Conservation (phyloP, 441 rosid species). For the Hura crepitans region DNA sequence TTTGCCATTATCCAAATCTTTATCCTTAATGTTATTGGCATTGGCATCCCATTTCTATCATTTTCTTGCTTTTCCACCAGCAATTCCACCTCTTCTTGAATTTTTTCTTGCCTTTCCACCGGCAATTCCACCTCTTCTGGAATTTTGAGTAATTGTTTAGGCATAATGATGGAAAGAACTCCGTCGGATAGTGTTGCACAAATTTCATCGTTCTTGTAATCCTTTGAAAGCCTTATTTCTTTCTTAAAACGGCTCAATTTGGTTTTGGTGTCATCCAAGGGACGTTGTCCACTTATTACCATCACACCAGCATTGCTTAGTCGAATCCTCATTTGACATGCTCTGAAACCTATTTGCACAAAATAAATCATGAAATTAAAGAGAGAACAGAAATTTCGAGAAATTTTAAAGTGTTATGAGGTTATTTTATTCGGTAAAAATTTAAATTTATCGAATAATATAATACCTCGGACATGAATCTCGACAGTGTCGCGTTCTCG, state of each 20-base stretch:
- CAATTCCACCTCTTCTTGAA: background rate
- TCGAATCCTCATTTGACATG: slow-evolving; percentile 23
- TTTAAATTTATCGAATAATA: background rate
- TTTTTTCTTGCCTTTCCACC: background rate
- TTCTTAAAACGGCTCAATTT: slow-evolving; percentile 22
- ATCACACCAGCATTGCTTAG: slow-evolving; percentile 12
- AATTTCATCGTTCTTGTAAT: slow-evolving; percentile 13
- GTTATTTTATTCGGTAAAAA: no score
- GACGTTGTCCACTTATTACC: slow-evolving; percentile 27
- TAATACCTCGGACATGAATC: slow-evolving; percentile 30
- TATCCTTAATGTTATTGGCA: no score
- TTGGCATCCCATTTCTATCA: background rate
- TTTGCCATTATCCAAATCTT: no score
- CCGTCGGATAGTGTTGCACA: slow-evolving; percentile 22
- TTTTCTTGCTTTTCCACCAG: slow-evolving; percentile 1
- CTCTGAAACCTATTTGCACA: slow-evolving; percentile 27
- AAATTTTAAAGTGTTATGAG: no score
- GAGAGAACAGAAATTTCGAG: no score
- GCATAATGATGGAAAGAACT: slow-evolving; percentile 27
- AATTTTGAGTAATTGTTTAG: no score
- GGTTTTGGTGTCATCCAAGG: background rate
- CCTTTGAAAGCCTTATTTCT: slow-evolving; percentile 17
- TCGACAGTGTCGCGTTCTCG: slow-evolving; percentile 17
- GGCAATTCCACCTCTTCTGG: no score
- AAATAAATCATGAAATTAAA: no score